Evolutionary conservation across 495 filamentous ascomycete genomes (phyloP), one percentile per base, ranked within the genome.

Genomic region (Lindgomyces ingoldianus): DNA sequence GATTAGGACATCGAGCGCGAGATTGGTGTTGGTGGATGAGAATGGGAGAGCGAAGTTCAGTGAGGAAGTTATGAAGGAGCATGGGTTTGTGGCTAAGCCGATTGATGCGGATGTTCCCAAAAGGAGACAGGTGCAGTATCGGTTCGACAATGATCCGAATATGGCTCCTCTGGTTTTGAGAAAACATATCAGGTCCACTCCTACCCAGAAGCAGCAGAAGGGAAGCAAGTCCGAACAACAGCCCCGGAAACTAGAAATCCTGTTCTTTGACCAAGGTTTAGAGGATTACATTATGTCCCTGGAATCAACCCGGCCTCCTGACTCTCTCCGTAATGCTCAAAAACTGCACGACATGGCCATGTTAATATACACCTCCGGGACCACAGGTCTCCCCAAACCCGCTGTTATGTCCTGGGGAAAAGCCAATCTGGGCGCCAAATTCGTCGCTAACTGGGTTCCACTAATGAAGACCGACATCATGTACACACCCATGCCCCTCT

Each of bases 401-500:
- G 94, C 93, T 0, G 86, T 96, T 44, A 83, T 97, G 26, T 84
- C 84, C 45, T 96, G 90, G 89, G 77, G 73, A 47, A 97, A 96
- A 72, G 57, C 77, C 16, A 77, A 78, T 12, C 75, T 81, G 11
- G 82, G 82, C 1, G 75, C 76, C 24, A 68, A 77, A 9, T 89
- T 91, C 67, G 75, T 84, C 0, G 68, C 76, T 1, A 69, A 78
- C 11, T 91, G 84, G 80, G 74, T 91, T 62, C 69, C 75, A 0
- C 75, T 92, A 6, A 82, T 77, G 12, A 67, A 77, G 10, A 73
- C 70, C 0, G 93, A 97, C 68, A 81, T 88, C 22, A 86, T 91
- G 70, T 97, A 94, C 76, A 96, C 93, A 85, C 90, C 86, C 61
- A 97, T 98, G 92, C 94, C 94, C 0, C 83, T 98, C 16, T 98